These are phyloP conservation scores for Metrosideros polymorpha DNA, from an alignment of 441 rosid species.

Conservation along the genomic window DNA sequence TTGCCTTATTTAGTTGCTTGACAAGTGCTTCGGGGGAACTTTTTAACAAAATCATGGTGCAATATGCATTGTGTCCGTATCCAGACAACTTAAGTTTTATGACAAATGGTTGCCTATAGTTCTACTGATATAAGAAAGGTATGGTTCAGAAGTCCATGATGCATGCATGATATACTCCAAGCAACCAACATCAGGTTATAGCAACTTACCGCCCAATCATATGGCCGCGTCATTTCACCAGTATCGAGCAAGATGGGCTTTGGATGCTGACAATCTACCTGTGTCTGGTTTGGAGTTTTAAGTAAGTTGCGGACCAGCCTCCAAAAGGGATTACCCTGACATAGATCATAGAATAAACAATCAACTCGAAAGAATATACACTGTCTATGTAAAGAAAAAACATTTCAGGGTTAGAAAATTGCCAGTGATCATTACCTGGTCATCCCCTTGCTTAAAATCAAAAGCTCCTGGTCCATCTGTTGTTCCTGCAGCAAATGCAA, in stretches of 20 bases:
- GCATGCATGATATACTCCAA: background rate
- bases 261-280: conserved; percentile 73
- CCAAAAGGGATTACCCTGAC: conserved; percentile 93
- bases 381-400: background rate
- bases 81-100: background rate
- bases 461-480: conserved; percentile 99
- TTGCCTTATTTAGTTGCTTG: background rate
- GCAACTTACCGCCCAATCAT: conserved; percentile 86
- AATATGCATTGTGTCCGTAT: background rate
- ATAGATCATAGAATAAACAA: background rate
- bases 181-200: background rate
- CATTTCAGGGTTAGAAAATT: background rate
- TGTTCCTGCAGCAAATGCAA: conserved; percentile 95
- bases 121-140: background rate
- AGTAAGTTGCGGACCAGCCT: conserved; percentile 63
- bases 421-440: conserved; percentile 34
- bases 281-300: conserved; percentile 61
- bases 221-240: conserved; percentile 95
- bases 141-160: background rate
- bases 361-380: background rate
- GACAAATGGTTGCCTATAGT: background rate
- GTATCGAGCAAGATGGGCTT: conserved; percentile 94
- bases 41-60: background rate
- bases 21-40: background rate
- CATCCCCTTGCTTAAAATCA: conserved; percentile 96